Percentiles rank a stretch among this genome's conserved stretches.
These are phyloP conservation scores for Neopestalotiopsis sp. DNA, from an alignment of 2,329 filamentous ascomycete genomes.

Conservation along the genomic window DNA sequence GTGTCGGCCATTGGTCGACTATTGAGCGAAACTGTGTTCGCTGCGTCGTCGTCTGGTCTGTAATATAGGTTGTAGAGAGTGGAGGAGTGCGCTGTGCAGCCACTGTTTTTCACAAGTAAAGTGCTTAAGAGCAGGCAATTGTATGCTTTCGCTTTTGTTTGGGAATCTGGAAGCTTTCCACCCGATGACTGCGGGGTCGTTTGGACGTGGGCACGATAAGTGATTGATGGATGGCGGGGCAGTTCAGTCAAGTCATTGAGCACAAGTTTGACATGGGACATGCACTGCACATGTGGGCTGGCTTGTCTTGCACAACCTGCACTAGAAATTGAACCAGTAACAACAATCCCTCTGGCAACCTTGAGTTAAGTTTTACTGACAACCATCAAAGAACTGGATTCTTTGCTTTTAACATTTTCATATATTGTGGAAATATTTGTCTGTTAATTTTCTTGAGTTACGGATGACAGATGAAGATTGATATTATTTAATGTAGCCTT, in stretches of 20 bases:
- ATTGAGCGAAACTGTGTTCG: background rate
- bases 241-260: background rate
- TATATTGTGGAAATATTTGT: no score
- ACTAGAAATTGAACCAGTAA: no score
- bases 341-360: no score
- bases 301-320: background rate
- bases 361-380: no score
- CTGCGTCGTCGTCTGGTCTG: conserved; percentile 8
- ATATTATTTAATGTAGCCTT: no score
- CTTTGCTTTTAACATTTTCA: no score
- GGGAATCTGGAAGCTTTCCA: background rate
- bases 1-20: conserved; percentile 56
- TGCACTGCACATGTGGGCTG: background rate
- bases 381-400: no score
- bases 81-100: background rate
- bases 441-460: no score
- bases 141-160: background rate
- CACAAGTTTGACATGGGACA: background rate
- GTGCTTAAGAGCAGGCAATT: background rate
- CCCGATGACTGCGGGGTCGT: conserved; percentile 7
- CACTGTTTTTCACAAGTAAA: background rate
- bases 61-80: background rate
- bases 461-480: no score
- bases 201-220: background rate
- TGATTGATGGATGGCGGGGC: conserved; percentile 8